Evolutionary conservation across 2,329 filamentous ascomycete species (phyloP), one percentile per base, ranked within the genome.

Genomic region (Aurifilum marmelostoma): DNA sequence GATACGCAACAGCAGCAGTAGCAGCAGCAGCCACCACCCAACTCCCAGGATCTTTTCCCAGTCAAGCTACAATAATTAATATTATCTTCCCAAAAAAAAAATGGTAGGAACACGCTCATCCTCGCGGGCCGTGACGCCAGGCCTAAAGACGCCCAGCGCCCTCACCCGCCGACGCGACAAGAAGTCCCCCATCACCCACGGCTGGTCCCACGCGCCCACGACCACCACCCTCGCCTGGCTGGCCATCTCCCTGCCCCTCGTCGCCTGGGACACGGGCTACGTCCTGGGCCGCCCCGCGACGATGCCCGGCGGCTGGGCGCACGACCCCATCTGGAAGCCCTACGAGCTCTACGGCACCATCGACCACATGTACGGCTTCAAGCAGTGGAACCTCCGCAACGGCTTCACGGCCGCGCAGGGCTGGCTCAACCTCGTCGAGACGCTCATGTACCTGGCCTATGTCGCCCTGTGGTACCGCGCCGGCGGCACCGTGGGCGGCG

Each of bases 381-480:
- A 90, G 74, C 90, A 91, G 4, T 93, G 86, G 77, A 81, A 92
- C 71, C 83, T 83, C 21, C 79, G 84, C 29, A 89, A 89, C 76
- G 93, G 93, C 47, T 97, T 97, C 80, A 92, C 92, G 0, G 87
- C 85, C 56, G 92, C 93, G 50, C 93, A 97, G 83, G 86, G 86
- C 37, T 74, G 83, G 8, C 77, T 82, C 59, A 82, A 80, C 70
- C 68, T 76, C 3, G 72, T 75, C 67, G 77, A 80, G 74, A 73
- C 87, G 3, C 68, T 74, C 52, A 68, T 79, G 68, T 80, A 80
- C 60, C 60, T 78, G n/a, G 74, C 56, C 3, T 78, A 76, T 52
- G 34, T 82, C 47, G 73, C 73, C 12, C 67, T 81, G 39, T 83
- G 82, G 76, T 75, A 73, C 70, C 68, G 67, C 66, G 74, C 65